Conservation (phyloP, 2,329 filamentous ascomycete species). For the Chaetomium sp. region DNA sequence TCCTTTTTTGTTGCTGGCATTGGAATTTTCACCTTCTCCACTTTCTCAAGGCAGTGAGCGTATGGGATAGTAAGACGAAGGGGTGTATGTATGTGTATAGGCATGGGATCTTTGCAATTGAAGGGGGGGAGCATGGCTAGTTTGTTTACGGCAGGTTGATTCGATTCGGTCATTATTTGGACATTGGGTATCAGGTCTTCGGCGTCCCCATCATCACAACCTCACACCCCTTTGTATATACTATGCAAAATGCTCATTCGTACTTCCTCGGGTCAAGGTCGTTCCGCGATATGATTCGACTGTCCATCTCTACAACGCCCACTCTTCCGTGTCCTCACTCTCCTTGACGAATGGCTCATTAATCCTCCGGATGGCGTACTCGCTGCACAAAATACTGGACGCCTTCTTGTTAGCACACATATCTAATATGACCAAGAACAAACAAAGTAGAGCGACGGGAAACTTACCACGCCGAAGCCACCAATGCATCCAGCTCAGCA, state of each 20-base stretch:
- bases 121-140: too few relatives aligned
- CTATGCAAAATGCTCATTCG: neutral
- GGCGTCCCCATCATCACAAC: neutral
- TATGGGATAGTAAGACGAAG: too few relatives aligned
- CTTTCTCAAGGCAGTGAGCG: too few relatives aligned
- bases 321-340: conserved; percentile 70
- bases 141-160: too few relatives aligned
- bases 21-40: too few relatives aligned
- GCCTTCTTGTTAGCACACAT: neutral
- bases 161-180: neutral
- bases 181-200: conserved; percentile 9
- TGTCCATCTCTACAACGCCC: conserved; percentile 45
- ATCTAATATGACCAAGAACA: neutral
- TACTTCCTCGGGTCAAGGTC: neutral
- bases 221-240: neutral
- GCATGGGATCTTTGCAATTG: too few relatives aligned
- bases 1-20: too few relatives aligned
- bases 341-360: conserved; percentile 82
- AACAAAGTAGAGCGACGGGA: neutral
- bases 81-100: too few relatives aligned
- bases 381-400: conserved; percentile 80
- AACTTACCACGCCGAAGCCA: conserved; percentile 78
- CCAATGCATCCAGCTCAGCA: conserved; percentile 81
- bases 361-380: conserved; percentile 88
- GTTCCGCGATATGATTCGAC: neutral